Base-by-base conservation (phyloP, 1,284 basidiomycete genomes). In the Sporisorium graminicola region DNA sequence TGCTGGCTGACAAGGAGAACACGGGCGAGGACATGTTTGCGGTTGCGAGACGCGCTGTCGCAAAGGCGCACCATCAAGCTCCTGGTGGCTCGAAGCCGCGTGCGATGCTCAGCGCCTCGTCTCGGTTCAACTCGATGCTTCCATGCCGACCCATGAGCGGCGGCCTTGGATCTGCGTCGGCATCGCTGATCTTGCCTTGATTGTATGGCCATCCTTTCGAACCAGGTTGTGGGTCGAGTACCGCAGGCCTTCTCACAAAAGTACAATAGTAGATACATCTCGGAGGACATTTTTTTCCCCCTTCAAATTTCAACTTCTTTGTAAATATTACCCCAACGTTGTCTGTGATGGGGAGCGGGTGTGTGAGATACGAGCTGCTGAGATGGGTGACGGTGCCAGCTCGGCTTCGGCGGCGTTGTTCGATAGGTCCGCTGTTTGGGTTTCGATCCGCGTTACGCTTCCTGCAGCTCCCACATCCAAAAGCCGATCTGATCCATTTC, bases 391-490 rank as follows among this genome's bases (percentile, higher is more conserved):
- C 20, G 42, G 18, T 22, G 42, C 29, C 29, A 10, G 18, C 42
- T 37, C 13, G 27, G 10, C 22, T 42, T 58, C 10, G 52, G 67
- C 68, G 53, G 67, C 68, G 53, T 50, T 71, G 68, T 71, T 71
- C 33, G 68, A 71, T 61, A 56, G 68, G 62, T 64, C 27, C 40
- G 40, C n/a, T 3, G 9, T 20, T 12, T 37, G 65, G 13, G 53
- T 29, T 46, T 42, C 18, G 22, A 31, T 24, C 37, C 58, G 59
- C 47, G 54, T 58, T 56, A 60, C 52, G 65, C 65, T 60, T 52
- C 27, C 22, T 31, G 35, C 35, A 43, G 24, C 26, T 22, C n/a
- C 31, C 33, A 46, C 18, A 20, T 10, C 29, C 10, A 59, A 64
- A 63, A 60, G 67, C 61, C 67, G 58, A 49, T 56, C 47, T 55